Evolutionary conservation across 2,329 filamentous ascomycete genomes (phyloP), one percentile per base, ranked within the genome.

Genomic region (Nemania bipapillata): DNA sequence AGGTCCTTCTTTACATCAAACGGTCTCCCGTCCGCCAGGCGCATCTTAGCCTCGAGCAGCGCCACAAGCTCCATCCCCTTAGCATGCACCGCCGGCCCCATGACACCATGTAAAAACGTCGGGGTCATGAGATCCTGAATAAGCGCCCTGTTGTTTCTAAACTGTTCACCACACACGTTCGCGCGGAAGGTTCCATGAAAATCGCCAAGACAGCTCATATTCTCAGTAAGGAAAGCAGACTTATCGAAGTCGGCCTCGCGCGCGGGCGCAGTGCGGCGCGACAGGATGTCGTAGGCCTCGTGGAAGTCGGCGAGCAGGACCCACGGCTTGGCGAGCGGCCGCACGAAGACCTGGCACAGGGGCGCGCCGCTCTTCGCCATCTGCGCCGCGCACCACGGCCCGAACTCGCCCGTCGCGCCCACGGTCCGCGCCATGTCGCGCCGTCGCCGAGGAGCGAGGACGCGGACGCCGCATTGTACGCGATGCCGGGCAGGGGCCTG

Each of bases 111-210:
- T 22, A 82, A 68, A 57, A 82, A 82, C 9, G 58, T 72, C 0
- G 79, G 77, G 1, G 79, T 74, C 81, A 82, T 81, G 6, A 82
- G 70, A 47, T 81, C 80, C 50, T 75, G 73, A 3, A 81, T 67
- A 2, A 82, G 74, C 49, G 78, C 75, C 57, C 74, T 78, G 49
- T 80, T 77, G n/a, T n/a, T n/a, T n/a, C n/a, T n/a, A n/a, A n/a
- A n/a, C n/a, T n/a, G n/a, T n/a, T n/a, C n/a, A n/a, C n/a, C n/a
- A n/a, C n/a, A n/a, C n/a, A n/a, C n/a, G n/a, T n/a, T n/a, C n/a
- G n/a, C n/a, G n/a, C n/a, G n/a, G n/a, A n/a, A n/a, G n/a, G n/a
- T 15, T 47, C 56, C 69, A 76, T 80, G 69, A 78, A 79, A 6
- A 45, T 71, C 69, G 8, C n/a, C n/a, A n/a, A n/a, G n/a, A n/a